phyloP scores from a whole-genome alignment of 2,329 filamentous ascomycete species.

The Tolypocladium inflatum region DNA sequence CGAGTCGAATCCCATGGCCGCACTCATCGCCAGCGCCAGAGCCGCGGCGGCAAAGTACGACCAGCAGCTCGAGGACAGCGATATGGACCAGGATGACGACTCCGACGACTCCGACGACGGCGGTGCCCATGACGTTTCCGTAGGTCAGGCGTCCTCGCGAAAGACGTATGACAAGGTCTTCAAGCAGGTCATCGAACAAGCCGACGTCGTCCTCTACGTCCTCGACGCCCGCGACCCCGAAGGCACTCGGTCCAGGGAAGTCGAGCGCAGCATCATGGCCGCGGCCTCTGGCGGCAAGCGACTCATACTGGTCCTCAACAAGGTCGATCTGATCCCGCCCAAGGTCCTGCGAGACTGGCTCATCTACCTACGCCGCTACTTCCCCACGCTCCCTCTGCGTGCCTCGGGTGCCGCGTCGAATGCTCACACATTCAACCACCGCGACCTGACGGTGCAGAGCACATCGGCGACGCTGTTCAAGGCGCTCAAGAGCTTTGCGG shows the following conservation, averaged over 20 bases:
- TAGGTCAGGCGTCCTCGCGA: slow-evolving; percentile 55
- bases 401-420: slow-evolving; percentile 76
- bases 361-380: slow-evolving; percentile 72
- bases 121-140: slow-evolving; percentile 41
- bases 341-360: slow-evolving; percentile 80
- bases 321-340: slow-evolving; percentile 84
- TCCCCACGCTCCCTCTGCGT: slow-evolving; percentile 83
- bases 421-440: slow-evolving; percentile 86
- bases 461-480: slow-evolving; percentile 81
- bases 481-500: slow-evolving; percentile 81
- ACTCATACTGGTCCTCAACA: slow-evolving; percentile 87
- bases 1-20: slow-evolving; percentile 79
- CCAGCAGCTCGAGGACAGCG: slow-evolving; percentile 49
- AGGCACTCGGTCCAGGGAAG: slow-evolving; percentile 80
- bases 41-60: slow-evolving; percentile 71
- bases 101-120: slow-evolving; percentile 40
- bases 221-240: slow-evolving; percentile 87
- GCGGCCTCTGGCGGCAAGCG: slow-evolving; percentile 75
- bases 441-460: slow-evolving; percentile 75
- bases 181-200: slow-evolving; percentile 81
- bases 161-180: slow-evolving; percentile 93
- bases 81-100: slow-evolving; percentile 40
- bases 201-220: slow-evolving; percentile 87
- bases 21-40: slow-evolving; percentile 75
- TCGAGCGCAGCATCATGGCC: slow-evolving; percentile 88